phyloP scores from a whole-genome alignment of 2,329 filamentous ascomycete genomes.

The Sarocladium strictum region DNA sequence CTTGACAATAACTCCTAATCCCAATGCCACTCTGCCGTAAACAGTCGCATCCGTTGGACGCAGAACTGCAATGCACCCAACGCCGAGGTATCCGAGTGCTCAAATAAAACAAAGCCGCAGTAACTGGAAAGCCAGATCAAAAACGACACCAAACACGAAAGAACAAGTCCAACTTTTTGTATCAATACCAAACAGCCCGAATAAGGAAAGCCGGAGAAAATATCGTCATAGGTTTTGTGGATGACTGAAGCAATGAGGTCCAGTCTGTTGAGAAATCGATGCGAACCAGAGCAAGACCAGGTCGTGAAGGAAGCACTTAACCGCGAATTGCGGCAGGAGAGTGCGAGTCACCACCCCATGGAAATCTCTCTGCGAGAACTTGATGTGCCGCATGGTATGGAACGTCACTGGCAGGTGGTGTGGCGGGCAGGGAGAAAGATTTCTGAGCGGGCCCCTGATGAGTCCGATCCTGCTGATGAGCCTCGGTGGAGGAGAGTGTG shows the following conservation, averaged over 20 bases:
- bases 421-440: slow-evolving; percentile 34
- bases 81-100: slow-evolving; percentile 8
- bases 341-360: slow-evolving; percentile 41
- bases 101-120: background rate
- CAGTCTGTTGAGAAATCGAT: background rate
- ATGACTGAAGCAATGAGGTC: background rate
- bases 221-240: background rate
- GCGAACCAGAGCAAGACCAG: background rate
- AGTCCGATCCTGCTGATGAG: background rate
- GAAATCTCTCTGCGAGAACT: slow-evolving; percentile 38
- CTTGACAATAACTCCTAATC: background rate
- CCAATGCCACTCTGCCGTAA: slow-evolving; percentile 6
- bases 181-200: background rate
- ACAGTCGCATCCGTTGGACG: background rate
- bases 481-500: background rate
- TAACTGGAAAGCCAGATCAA: background rate
- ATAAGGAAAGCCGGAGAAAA: background rate
- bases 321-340: slow-evolving; percentile 42
- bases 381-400: slow-evolving; percentile 32
- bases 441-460: slow-evolving; percentile 17
- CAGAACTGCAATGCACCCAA: slow-evolving; percentile 1
- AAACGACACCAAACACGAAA: background rate
- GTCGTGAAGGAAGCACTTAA: slow-evolving; percentile 15
- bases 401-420: slow-evolving; percentile 38
- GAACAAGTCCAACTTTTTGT: slow-evolving; percentile 1